Percentiles rank a stretch among this genome's conserved stretches.
phyloP scores from a whole-genome alignment of 352 stramenopile genomes.

The Phytophthora citricola region DNA sequence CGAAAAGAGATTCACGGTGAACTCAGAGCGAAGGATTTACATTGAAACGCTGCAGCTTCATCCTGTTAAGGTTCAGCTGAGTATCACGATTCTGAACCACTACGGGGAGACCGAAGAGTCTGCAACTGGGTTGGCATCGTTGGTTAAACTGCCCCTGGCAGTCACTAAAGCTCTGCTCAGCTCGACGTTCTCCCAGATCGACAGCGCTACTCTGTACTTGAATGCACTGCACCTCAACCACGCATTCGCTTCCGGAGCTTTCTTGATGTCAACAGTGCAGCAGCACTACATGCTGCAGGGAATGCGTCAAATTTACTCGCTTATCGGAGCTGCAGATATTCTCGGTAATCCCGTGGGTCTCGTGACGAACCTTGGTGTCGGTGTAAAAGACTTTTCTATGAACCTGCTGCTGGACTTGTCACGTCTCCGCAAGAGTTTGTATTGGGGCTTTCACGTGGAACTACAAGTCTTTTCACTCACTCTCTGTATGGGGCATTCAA shows the following conservation, averaged over 20 bases:
- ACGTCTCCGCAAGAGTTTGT: conserved; percentile 90
- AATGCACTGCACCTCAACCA: conserved; percentile 87
- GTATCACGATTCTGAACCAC: conserved; percentile 42
- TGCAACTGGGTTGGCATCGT: conserved; percentile 20
- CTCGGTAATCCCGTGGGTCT: conserved; percentile 91
- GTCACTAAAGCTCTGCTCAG: conserved; percentile 42
- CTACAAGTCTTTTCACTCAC: conserved; percentile 90
- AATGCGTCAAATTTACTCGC: conserved; percentile 82
- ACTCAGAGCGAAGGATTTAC: conserved; percentile 75
- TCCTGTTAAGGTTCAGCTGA: conserved; percentile 81
- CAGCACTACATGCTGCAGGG: conserved; percentile 87
- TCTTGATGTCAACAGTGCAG: conserved; percentile 77
- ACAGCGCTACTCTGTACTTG: conserved; percentile 79
- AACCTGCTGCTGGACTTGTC: conserved; percentile 89
- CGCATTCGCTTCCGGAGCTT: conserved; percentile 73
- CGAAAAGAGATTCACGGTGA: conserved; percentile 34
- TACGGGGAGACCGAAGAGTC: conserved; percentile 33
- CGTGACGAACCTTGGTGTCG: conserved; percentile 87
- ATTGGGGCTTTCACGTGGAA: conserved; percentile 88
- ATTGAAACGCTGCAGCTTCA: conserved; percentile 88
- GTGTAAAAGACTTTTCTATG: conserved; percentile 96
- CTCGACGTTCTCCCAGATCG: conserved; percentile 57
- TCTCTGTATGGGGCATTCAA: conserved; percentile 94
- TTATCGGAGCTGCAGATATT: conserved; percentile 90
- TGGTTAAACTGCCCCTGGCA: conserved; percentile 39